Evolutionary conservation across 1,139 yeast species (phyloP).

Genomic region (Suhomyces bribrorum): DNA sequence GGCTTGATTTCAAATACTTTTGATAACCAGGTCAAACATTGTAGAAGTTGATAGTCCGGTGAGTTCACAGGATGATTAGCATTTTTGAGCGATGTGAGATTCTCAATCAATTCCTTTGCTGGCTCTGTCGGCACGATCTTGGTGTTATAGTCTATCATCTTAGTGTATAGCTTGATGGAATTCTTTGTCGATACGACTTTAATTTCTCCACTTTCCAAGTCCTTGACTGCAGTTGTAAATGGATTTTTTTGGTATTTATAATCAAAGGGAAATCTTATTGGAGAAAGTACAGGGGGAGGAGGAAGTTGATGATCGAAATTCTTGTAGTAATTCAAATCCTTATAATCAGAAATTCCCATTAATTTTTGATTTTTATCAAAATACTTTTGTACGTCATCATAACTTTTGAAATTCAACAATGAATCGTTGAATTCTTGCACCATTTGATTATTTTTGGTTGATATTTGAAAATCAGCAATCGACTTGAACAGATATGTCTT

Average conservation of each 20-base stretch:
- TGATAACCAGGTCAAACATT: constrained; percentile 55
- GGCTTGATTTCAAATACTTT: constrained; percentile 69
- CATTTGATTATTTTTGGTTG: constrained; percentile 57
- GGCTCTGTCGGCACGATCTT: constrained; percentile 34
- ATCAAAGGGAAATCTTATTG: constrained; percentile 71
- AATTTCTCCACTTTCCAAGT: constrained; percentile 62
- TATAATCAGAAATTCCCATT: constrained; percentile 35
- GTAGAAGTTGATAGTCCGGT: constrained; percentile 35
- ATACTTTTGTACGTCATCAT: constrained; percentile 41
- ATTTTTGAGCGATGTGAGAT: constrained; percentile 28
- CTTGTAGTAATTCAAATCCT: constrained; percentile 26
- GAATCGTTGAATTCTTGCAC: constrained; percentile 34
- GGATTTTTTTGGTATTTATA: constrained; percentile 50
- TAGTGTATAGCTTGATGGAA: constrained; percentile 50
- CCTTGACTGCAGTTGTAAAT: constrained; percentile 59
- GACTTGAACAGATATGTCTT: constrained; percentile 79
- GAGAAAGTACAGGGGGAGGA: constrained; percentile 86
- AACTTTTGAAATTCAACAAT: constrained; percentile 28
- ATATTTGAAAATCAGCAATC: constrained; percentile 83
- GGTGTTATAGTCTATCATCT: constrained; percentile 35
- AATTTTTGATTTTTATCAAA: constrained; percentile 41
- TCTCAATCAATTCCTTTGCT: constrained; percentile 39
- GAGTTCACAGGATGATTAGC: constrained; percentile 27
- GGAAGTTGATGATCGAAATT: constrained; percentile 65
- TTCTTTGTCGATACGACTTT: constrained; percentile 40